These are phyloP conservation scores for Apophysomyces elegans DNA, from an alignment of 371 early-diverging fungal genomes.

Conservation along the genomic window DNA sequence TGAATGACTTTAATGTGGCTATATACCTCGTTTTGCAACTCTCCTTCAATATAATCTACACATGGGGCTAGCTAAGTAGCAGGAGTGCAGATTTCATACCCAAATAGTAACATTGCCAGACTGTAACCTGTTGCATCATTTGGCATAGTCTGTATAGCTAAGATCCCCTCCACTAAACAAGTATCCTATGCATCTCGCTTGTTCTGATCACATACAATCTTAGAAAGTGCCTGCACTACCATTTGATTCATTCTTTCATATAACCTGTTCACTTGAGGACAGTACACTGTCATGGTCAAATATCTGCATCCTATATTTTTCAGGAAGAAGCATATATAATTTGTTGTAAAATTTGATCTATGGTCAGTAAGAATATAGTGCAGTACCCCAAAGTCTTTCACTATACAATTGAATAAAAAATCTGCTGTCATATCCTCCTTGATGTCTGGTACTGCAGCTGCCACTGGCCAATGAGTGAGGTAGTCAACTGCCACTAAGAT, in stretches of 20 bases:
- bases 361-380: slow-evolving; percentile 23
- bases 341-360: slow-evolving; percentile 28
- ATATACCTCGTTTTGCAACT: no score
- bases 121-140: slow-evolving; percentile 22
- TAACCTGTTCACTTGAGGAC: slow-evolving; percentile 37
- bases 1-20: no score
- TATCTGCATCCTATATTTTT: slow-evolving; percentile 22
- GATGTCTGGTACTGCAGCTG: slow-evolving; percentile 20
- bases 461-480: slow-evolving; percentile 27
- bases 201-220: slow-evolving; percentile 15
- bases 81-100: slow-evolving; percentile 24
- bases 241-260: slow-evolving; percentile 42
- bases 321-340: slow-evolving; percentile 5
- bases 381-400: slow-evolving; percentile 19
- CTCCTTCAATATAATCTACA: slow-evolving; percentile 22
- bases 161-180: slow-evolving; percentile 13
- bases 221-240: slow-evolving; percentile 11
- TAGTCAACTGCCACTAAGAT: slow-evolving; percentile 28
- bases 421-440: slow-evolving; percentile 23
- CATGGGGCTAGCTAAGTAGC: slow-evolving; percentile 25
- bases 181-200: slow-evolving; percentile 16
- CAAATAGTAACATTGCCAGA: slow-evolving; percentile 23
- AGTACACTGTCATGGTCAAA: slow-evolving; percentile 25
- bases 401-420: slow-evolving; percentile 21
- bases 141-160: slow-evolving; percentile 20